A percentile compares a stretch with the other conserved stretches of the same genome.
These are phyloP conservation scores for Neofusicoccum laricinum DNA, from an alignment of 2,329 filamentous ascomycete species.

Conservation along the genomic window DNA sequence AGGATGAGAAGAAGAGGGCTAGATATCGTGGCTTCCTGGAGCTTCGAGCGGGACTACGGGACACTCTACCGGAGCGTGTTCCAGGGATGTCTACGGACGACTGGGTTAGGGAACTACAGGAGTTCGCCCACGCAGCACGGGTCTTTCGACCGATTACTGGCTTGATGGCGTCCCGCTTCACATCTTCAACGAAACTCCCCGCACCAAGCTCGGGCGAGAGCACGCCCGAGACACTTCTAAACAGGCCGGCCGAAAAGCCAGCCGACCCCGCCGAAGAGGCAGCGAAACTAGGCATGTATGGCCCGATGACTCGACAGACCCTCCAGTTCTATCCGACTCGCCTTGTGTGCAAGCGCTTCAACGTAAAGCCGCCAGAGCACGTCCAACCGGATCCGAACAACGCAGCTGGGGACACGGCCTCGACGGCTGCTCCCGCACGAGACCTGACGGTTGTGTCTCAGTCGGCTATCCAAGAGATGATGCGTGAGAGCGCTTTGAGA, in stretches of 20 bases:
- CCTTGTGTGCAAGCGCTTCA: conserved; percentile 91
- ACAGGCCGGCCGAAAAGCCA: conserved; percentile 55
- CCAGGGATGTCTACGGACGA: conserved; percentile 61
- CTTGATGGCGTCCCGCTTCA: conserved; percentile 91
- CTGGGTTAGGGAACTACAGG: conserved; percentile 73
- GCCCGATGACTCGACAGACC: conserved; percentile 73
- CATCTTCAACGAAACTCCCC: conserved; percentile 57
- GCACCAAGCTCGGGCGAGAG: conserved; percentile 31
- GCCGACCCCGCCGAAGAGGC: conserved; percentile 81
- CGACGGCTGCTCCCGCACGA: conserved; percentile 2
- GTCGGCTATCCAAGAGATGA: conserved; percentile 46
- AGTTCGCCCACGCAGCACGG: conserved; percentile 71
- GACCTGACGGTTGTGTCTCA: conserved; percentile 52
- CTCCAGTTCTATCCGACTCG: conserved; percentile 75
- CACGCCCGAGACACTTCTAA: conserved; percentile 21
- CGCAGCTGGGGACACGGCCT: conserved; percentile 17
- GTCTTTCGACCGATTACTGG: conserved; percentile 92
- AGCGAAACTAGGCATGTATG: conserved; percentile 89
- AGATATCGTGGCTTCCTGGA: conserved; percentile 83
- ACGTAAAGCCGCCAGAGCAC: conserved; percentile 67
- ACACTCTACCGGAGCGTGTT: conserved; percentile 56
- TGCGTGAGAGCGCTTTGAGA: conserved; percentile 25
- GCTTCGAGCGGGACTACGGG: conserved; percentile 60
- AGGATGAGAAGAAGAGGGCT: conserved; percentile 73
- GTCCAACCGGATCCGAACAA: background rate